Conservation (phyloP, 164 flowering plant genomes). For the Umbellularia californica region DNA sequence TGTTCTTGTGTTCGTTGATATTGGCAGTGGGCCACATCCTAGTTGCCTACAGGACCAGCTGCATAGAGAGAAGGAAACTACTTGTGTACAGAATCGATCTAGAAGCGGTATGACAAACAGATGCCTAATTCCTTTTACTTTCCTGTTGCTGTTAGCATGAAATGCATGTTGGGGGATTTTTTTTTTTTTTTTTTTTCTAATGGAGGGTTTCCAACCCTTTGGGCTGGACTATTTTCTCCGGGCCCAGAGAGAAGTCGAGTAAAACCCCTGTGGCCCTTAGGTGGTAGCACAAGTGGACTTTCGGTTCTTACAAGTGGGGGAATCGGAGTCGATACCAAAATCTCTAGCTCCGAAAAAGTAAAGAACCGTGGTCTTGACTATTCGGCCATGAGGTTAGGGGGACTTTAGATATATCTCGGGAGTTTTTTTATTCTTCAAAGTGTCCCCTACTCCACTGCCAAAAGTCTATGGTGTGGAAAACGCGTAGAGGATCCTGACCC, state of each 20-base stretch:
- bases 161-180: neutral
- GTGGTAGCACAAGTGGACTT: too few species aligned
- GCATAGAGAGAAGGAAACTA: conserved; percentile 79
- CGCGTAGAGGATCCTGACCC: too few species aligned
- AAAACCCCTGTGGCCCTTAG: too few species aligned
- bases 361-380: too few species aligned
- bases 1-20: conserved; percentile 53
- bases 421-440: neutral
- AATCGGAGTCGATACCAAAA: too few species aligned
- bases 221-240: too few species aligned
- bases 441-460: neutral
- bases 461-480: too few species aligned
- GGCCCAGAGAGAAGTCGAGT: too few species aligned
- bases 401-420: neutral
- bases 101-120: conserved; percentile 70
- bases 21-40: conserved; percentile 66
- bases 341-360: too few species aligned
- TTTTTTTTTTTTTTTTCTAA: too few species aligned
- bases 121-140: neutral
- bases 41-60: conserved; percentile 79
- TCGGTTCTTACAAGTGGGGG: too few species aligned
- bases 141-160: neutral
- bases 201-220: too few species aligned
- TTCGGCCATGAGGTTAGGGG: neutral
- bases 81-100: conserved; percentile 83